Base-by-base conservation (phyloP, 2,329 filamentous ascomycete species). In the Dothistroma septosporum region DNA sequence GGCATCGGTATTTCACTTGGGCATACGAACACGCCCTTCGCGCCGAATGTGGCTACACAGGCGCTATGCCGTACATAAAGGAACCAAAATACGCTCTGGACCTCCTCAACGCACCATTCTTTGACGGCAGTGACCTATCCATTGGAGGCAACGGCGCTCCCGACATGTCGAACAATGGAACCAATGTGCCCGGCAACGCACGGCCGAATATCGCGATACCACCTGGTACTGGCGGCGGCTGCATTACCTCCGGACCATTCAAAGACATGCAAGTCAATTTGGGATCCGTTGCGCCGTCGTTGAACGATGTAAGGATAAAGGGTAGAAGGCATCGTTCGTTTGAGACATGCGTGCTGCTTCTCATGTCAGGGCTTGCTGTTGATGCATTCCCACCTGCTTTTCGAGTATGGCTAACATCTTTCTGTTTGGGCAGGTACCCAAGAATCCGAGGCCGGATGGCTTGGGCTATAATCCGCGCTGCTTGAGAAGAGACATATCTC, bases 191-290 rank as follows among this genome's bases (percentile, higher is more conserved):
- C 4, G 44, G 22, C 54, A 55, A 58, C 37, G 55, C 44, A 1
- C 2, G 22, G 7, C 55, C 59, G 14, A 31, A 77, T 61, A 74
- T 68, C 33, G 62, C 80, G 5, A 46, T 66, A 16, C 80, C 78
- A 1, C 44, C 78, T 0, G 83, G 81, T n/a, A 75, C 75, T 0
- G 83, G 83, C 16, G 83, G 83, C 41, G 83, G 83, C 2, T 85
- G 83, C 69, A 75, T 86, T 3, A 76, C 69, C 6, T 75, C 73
- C 0, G 83, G 83, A 0, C 82, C 82, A 0, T 83, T 85, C 72
- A 55, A 71, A 50, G 65, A 72, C 55, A 64, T 71, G 24, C 68
- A 69, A 11, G 61, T 66, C 55, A 54, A 58, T 24, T 58, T 66
- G 3, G 63, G 64, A 9, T 57, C 64, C 24, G 44, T 66, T 6